Evolutionary conservation across 176 grass and related monocot species (phyloP), one percentile per base, ranked within the genome.

Genomic region (Pontederia crassipes): DNA sequence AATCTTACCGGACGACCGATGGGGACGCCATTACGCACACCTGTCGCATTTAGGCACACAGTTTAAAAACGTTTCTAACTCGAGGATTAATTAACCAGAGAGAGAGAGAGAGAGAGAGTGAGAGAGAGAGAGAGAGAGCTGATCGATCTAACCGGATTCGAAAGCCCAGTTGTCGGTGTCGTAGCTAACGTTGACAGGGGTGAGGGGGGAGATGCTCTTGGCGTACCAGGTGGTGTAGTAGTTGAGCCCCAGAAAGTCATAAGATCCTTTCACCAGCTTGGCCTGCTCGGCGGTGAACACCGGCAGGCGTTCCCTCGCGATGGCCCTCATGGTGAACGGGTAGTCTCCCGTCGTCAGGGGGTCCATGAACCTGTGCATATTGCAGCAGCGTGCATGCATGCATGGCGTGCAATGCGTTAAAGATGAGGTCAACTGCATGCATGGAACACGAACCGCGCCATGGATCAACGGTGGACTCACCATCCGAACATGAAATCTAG

Each of bases 401-500:
- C 20, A 24, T 24, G 20, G 20, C 20, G 61, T 24, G 53, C 16
- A 28, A 64, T 8, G 24, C 55, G 12, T 66, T 27, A 28, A 57
- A 51, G 49, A 13, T 46, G 16, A 14, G 45, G 12, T 9, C 24
- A 48, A 51, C 50, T 15, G 46, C 50, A 15, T 28, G 20, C 0
- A 18, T 13, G 17, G 2, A 72, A 72, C 47, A 77, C 14, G 49
- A 24, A 56, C 15, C 28, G 52, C 0, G 13, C 17, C 24, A 13
- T 46, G 14, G 17, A 28, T 18, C 47, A 53, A 24, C 20, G 20
- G 20, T 24, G 0, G 20, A 48, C 68, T 28, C 52, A 83, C 85
- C 89, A 95, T 62, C 89, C 89, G 13, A 67, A 62, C 85, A 89
- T 81, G 74, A 86, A 95, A 67, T 95, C 89, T 3, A 95, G 62